Evolutionary conservation across 2,329 filamentous ascomycete species (phyloP), one percentile per base, ranked within the genome.

Genomic region (Penicillium corylophilum): DNA sequence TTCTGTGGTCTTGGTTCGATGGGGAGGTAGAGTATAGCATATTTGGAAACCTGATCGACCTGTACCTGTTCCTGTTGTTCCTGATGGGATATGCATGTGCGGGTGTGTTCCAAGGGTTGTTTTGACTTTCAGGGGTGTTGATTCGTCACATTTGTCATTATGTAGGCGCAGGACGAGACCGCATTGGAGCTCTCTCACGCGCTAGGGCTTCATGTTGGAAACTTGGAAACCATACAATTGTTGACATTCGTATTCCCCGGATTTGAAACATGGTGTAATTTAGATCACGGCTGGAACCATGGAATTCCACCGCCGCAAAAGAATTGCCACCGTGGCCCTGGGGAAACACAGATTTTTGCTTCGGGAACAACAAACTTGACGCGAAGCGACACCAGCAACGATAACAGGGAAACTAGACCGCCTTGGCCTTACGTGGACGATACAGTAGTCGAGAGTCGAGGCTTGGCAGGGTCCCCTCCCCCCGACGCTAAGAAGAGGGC

Each of bases 1-100:
- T 51, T 67, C 64, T 43, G 62, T 56, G 52, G 46, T 50, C 18
- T 47, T 62, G 38, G 53, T 61, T 35, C 53, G 43, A 31, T 53
- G 51, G 51, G 46, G 38, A 15, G 38, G 39, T 13, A 47, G 29
- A 29, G 15, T 10, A 35, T 54, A 36, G 15, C 3, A 12, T n/a
- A n/a, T n/a, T n/a, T n/a, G n/a, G n/a, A n/a, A n/a, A n/a, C n/a
- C n/a, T n/a, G n/a, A n/a, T n/a, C n/a, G n/a, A n/a, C n/a, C n/a
- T n/a, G n/a, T n/a, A n/a, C n/a, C n/a, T n/a, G n/a, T n/a, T n/a
- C n/a, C n/a, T n/a, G n/a, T n/a, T n/a, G n/a, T n/a, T n/a, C n/a
- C n/a, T n/a, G n/a, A n/a, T n/a, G n/a, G n/a, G n/a, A n/a, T n/a
- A n/a, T n/a, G n/a, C n/a, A n/a, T n/a, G n/a, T n/a, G n/a, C n/a